A percentile compares a stretch with the other conserved stretches of the same genome.
These are phyloP conservation scores for Silybum marianum DNA, from an alignment of 129 eudicot species.

Conservation along the genomic window DNA sequence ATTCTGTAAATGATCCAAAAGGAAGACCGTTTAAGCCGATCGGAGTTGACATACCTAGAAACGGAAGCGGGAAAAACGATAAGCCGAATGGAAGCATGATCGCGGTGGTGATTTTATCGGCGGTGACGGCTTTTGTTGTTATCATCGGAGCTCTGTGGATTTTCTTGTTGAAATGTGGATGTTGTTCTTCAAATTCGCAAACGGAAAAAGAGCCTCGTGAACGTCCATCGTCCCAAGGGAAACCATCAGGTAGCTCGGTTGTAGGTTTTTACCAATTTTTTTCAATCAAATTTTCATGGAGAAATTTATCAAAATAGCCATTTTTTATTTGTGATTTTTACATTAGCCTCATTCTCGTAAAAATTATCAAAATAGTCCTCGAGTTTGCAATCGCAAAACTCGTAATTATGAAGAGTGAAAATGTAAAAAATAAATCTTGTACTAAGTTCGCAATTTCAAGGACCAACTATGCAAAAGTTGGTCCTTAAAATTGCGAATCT, in stretches of 20 bases:
- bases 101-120: slow-evolving; percentile 64
- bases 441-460: too few species aligned
- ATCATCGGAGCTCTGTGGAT: slow-evolving; percentile 61
- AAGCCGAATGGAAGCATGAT: slow-evolving; percentile 41
- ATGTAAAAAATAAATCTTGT: too few species aligned
- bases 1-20: slow-evolving; percentile 45
- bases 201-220: slow-evolving; percentile 32
- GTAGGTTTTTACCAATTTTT: too few species aligned
- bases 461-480: too few species aligned
- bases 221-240: slow-evolving; percentile 44
- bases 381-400: too few species aligned
- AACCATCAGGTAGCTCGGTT: slow-evolving; percentile 65
- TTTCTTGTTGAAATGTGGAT: slow-evolving; percentile 54
- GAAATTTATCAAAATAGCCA: too few species aligned
- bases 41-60: slow-evolving; percentile 70
- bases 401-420: too few species aligned
- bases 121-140: slow-evolving; percentile 67
- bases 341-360: too few species aligned
- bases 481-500: too few species aligned
- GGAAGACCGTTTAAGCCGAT: slow-evolving; percentile 69
- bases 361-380: too few species aligned
- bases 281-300: too few species aligned
- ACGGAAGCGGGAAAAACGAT: slow-evolving; percentile 34
- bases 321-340: too few species aligned
- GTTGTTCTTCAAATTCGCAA: slow-evolving; percentile 31